phyloP scores from a whole-genome alignment of 139 green algal genomes.

The Chlorella sorokiniana region DNA sequence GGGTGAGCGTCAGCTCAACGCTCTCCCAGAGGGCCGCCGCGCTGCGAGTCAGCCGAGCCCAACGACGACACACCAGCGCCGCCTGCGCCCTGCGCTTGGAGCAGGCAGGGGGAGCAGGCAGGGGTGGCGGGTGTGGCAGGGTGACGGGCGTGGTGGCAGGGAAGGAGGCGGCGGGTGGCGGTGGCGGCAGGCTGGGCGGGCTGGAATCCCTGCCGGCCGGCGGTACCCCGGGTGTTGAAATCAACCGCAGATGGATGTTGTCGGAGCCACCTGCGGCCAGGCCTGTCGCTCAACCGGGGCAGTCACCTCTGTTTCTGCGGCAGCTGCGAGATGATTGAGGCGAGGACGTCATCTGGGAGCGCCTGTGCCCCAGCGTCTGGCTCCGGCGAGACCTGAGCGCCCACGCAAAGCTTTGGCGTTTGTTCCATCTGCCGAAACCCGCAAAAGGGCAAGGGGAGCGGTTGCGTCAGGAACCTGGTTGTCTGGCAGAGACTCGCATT shows the following conservation, averaged over 20 bases:
- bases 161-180: background rate
- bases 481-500: too few relatives aligned
- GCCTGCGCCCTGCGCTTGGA: constrained; percentile 14
- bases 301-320: constrained; percentile 8
- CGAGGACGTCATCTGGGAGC: constrained; percentile 22
- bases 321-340: background rate
- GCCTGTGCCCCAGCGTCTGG: background rate
- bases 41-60: background rate
- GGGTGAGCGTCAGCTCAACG: constrained; percentile 1
- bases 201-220: background rate
- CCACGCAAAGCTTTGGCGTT: constrained; percentile 7
- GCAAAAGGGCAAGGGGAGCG: background rate
- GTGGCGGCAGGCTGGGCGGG: background rate
- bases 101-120: background rate
- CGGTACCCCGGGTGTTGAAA: background rate
- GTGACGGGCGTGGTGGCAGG: background rate
- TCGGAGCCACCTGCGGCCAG: background rate
- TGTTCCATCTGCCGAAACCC: background rate
- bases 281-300: background rate
- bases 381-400: too few relatives aligned
- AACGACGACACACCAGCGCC: constrained; percentile 18
- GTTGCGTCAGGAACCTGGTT: background rate
- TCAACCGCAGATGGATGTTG: background rate
- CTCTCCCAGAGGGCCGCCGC: constrained; percentile 12
- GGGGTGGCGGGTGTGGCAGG: background rate